phyloP scores from a whole-genome alignment of 31 red algal species.

The Porphyra umbilicalis region DNA sequence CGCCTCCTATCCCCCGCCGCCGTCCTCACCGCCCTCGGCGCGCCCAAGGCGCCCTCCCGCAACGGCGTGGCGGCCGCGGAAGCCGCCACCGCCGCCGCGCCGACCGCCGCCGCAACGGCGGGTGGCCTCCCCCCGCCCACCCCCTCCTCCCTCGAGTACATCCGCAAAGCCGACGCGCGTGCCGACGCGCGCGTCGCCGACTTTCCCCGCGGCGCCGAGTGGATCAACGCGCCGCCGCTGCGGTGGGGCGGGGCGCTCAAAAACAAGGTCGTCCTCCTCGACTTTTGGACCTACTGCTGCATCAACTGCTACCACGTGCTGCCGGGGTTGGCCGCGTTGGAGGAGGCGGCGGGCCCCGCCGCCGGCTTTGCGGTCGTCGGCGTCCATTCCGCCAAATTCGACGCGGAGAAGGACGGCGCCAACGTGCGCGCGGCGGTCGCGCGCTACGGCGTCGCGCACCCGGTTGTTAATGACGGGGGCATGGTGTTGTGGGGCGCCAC shows the following conservation, averaged over 20 bases:
- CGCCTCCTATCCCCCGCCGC: slow-evolving; percentile 45
- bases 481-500: slow-evolving; percentile 63
- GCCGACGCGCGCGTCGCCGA: slow-evolving; percentile 24
- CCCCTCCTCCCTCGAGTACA: slow-evolving; percentile 32
- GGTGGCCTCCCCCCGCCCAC: background rate
- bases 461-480: slow-evolving; percentile 62
- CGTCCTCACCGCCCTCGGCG: slow-evolving; percentile 39
- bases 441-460: slow-evolving; percentile 51
- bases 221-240: slow-evolving; percentile 69
- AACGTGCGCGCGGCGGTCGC: slow-evolving; percentile 70
- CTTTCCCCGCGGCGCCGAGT: slow-evolving; percentile 45
- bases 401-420: slow-evolving; percentile 42
- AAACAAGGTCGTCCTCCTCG: slow-evolving; percentile 63
- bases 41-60: slow-evolving; percentile 10
- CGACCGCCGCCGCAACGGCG: slow-evolving; percentile 6
- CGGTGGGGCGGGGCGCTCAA: slow-evolving; percentile 28
- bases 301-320: slow-evolving; percentile 78
- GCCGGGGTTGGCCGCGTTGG: slow-evolving; percentile 36
- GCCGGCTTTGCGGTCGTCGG: slow-evolving; percentile 68
- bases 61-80: background rate
- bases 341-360: slow-evolving; percentile 44
- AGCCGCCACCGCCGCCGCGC: background rate
- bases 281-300: slow-evolving; percentile 84
- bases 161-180: slow-evolving; percentile 20
- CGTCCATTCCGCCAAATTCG: slow-evolving; percentile 71